Base-by-base conservation (phyloP, 2,329 filamentous ascomycete species). In the Aspergillus fumigatiaffinis region DNA sequence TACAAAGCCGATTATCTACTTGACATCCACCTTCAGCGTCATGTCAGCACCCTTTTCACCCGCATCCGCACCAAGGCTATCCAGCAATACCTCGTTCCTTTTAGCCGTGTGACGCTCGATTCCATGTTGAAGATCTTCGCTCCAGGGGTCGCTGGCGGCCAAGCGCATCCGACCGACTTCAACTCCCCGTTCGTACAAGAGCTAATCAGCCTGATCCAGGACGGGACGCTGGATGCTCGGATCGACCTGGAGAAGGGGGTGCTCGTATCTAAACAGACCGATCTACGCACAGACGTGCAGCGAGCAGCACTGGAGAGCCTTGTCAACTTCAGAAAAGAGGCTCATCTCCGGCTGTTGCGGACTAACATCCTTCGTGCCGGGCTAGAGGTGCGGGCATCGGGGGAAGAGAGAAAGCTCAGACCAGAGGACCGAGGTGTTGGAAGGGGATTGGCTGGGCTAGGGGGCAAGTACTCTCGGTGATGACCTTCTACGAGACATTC, bases 41-140 rank as follows among this genome's bases (percentile, higher is more conserved):
- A 96, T 63, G 79, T 97, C 20, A 70, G 82, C 41, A 76, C 78
- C 1, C 80, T 99, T 21, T 94, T 92, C 76, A 79, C 82, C 10
- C 79, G 80, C 50, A 92, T 99, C 64, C 86, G 94, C 57, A 89
- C 84, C 68, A 97, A 97, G 78, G 93, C 92, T 68, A 97, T 99
- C 58, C 85, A 92, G 25, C 91, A 96, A 69, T 97, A 97, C 76
- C 89, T 96, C 66, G 82, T 91, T 25, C 92, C 94, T 0, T 99
- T 96, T 73, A 95, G 89, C 46, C 88, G 87, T 63, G 91, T 97
- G 60, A 92, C 89, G 0, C 80, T 97, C 4, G 82, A 87, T 21
- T 91, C 86, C 59, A 85, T 99, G 79, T 86, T 89, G 8, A 80
- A 83, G 38, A 87, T 90, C 2, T 97, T 99, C 73, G 86, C 85